Base-by-base conservation (phyloP, 1,139 yeast species). In the Candida pseudoviswanathii region DNA sequence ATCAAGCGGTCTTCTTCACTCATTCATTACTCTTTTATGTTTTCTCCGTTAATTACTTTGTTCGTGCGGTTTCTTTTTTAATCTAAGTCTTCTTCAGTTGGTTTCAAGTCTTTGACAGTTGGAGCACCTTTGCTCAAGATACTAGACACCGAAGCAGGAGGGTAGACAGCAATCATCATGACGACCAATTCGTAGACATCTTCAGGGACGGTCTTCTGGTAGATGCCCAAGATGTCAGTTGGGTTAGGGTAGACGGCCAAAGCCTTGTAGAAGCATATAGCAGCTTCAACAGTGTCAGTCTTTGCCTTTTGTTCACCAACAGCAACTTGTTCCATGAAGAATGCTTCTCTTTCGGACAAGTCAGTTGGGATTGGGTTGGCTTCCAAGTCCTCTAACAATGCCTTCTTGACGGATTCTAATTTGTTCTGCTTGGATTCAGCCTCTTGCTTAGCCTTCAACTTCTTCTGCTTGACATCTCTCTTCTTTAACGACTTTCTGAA, bases 211-310 rank as follows among this genome's bases (percentile, higher is more conserved):
- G 92, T 82, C 76, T 87, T 87, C 75, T 92, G 97, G 73, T 89
- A 92, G 61, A 94, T 85, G 43, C 86, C 86, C 66, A 94, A 79
- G 59, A 94, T 82, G 60, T 90, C 97, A 51, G 95, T 86, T 51
- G 98, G 99, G 70, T 88, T 88, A 54, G 99, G 98, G 70, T 92
- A 94, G 46, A 91, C 92, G 34, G 89, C 82, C 65, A 94, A 79
- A n/a, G 97, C 98, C 70, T 91, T 89, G 81, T 94, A 94, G 80
- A 91, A 94, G 60, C 88, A 82, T 58, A 91, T 76, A 40, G 98
- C 98, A 41, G 97, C 86, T 51, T 85, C 89, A 54, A 86, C 70
- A 54, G 81, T 83, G 55, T 87, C 83, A 40, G 74, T 66, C 44
- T 73, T 67, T 50, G 86, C 79, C 56, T 85, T 73, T 67, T 82